Evolutionary conservation across 768 basidiomycete species (phyloP).

Genomic region (Sarcodon sp.): DNA sequence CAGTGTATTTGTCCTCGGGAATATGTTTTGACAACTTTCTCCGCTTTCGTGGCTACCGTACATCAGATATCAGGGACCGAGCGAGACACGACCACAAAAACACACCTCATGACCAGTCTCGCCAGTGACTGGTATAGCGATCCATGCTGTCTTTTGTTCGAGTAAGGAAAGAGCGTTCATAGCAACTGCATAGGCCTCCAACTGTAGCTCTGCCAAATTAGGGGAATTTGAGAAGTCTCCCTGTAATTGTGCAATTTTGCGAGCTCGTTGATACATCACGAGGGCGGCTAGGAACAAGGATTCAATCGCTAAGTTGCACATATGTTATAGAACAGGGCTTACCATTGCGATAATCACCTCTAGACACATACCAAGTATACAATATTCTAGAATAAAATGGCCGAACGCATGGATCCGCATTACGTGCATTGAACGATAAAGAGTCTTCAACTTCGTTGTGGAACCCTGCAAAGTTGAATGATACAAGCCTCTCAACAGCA

Average conservation of each 20-base stretch:
- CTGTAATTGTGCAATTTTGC: constrained; percentile 47
- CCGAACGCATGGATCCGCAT: constrained; percentile 75
- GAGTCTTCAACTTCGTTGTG: constrained; percentile 80
- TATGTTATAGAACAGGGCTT: constrained; percentile 16
- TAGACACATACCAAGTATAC: constrained; percentile 85
- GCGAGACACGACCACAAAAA: constrained; percentile 2
- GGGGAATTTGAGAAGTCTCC: constrained; percentile 21
- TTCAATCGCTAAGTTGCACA: neutral
- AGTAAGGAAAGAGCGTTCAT: constrained; percentile 83
- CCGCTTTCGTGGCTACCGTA: constrained; percentile 49
- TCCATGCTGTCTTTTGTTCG: constrained; percentile 74
- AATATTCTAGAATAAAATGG: constrained; percentile 86
- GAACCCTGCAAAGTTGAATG: constrained; percentile 76
- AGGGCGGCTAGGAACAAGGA: constrained; percentile 49
- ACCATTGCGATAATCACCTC: constrained; percentile 91
- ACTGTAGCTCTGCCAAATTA: constrained; percentile 53
- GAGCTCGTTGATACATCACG: constrained; percentile 87
- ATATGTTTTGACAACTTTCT: constrained; percentile 62
- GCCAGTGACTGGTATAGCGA: constrained; percentile 48
- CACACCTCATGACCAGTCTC: constrained; percentile 32
- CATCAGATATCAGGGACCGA: constrained; percentile 9
- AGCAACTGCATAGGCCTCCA: constrained; percentile 74
- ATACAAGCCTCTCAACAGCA: constrained; percentile 64
- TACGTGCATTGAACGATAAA: constrained; percentile 86
- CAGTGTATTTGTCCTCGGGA: constrained; percentile 58